Percentiles rank a stretch among this genome's conserved stretches.
Evolutionary conservation across 2,329 filamentous ascomycete genomes (phyloP).

Genomic region (Paracoccidioides brasiliensis): DNA sequence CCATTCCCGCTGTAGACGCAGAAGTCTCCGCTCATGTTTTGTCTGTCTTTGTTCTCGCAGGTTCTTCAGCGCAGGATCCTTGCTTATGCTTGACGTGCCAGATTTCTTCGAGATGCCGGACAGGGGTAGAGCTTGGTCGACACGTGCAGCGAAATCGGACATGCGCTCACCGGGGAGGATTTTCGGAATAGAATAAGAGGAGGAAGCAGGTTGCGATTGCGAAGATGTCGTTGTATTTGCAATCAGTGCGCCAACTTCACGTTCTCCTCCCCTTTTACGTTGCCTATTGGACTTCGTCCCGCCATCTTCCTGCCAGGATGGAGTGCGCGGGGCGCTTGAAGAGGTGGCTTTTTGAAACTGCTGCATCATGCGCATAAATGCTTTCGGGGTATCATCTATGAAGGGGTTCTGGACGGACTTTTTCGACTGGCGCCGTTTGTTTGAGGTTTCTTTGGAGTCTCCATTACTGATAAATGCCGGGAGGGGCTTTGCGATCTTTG

Average conservation of each 20-base stretch:
- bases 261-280: conserved; percentile 29
- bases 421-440: conserved; percentile 22
- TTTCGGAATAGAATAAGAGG: conserved; percentile 38
- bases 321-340: background rate
- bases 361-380: conserved; percentile 72
- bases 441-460: conserved; percentile 24
- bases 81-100: conserved; percentile 13
- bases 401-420: conserved; percentile 22
- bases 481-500: conserved; percentile 46
- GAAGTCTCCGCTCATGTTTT: conserved; percentile 70
- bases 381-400: conserved; percentile 69
- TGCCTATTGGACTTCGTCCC: conserved; percentile 36
- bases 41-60: conserved; percentile 50
- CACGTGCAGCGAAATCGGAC: conserved; percentile 66
- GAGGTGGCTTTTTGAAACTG: conserved; percentile 6
- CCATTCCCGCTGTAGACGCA: conserved; percentile 46
- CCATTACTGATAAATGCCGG: conserved; percentile 37
- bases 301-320: conserved; percentile 53
- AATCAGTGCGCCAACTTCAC: conserved; percentile 10
- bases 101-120: conserved; percentile 54
- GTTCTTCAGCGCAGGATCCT: conserved; percentile 16
- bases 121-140: conserved; percentile 73
- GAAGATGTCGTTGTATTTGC: conserved; percentile 3
- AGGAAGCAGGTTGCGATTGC: background rate
- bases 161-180: conserved; percentile 77